Base-by-base conservation (phyloP, 768 basidiomycete species). In the Boletus huronensis region DNA sequence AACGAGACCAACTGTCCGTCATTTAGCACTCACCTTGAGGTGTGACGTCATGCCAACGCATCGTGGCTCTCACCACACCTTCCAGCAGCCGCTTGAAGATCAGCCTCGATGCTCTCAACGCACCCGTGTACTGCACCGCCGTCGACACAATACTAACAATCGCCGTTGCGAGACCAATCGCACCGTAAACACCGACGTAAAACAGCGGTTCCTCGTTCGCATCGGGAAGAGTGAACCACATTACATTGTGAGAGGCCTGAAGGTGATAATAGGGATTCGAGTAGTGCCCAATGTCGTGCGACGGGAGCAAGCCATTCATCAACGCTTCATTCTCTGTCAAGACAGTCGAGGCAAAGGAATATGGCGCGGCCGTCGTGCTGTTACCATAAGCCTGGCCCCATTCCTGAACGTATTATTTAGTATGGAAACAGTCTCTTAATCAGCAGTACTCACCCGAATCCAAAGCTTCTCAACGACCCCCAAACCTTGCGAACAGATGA, bases 41-140 rank as follows among this genome's bases (percentile, higher is more conserved):
- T 0, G 91, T 93, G 0, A 86, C 84, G 64, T 93, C 90, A 64
- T 86, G 85, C 78, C 87, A 90, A 50, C 90, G 79, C 78, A 93
- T 91, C 6, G 92, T 92, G 8, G 91, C 89, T 14, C 83, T 77
- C 17, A 92, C 84, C 10, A 94, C 88, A 0, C 80, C 80, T 7
- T 77, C 79, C 49, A 93, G 71, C 35, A 94, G 71, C 48, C 77
- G 75, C 60, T 73, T 80, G 65, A 75, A 78, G 32, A 75, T 60
- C 3, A 64, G 58, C 38, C 69, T 61, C 32, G 72, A 73, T 8
- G 70, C 74, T 38, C 70, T 68, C 54, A 77, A 53, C 14, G 64
- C 63, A 38, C 85, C 88, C 0, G 81, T 82, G 60, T 80, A 85
- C 64, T 88, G 85, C 1, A 80, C 79, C 21, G 75, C 69, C 17